phyloP scores from a whole-genome alignment of 2,329 filamentous ascomycete genomes.

The Xylariaceae sp. region DNA sequence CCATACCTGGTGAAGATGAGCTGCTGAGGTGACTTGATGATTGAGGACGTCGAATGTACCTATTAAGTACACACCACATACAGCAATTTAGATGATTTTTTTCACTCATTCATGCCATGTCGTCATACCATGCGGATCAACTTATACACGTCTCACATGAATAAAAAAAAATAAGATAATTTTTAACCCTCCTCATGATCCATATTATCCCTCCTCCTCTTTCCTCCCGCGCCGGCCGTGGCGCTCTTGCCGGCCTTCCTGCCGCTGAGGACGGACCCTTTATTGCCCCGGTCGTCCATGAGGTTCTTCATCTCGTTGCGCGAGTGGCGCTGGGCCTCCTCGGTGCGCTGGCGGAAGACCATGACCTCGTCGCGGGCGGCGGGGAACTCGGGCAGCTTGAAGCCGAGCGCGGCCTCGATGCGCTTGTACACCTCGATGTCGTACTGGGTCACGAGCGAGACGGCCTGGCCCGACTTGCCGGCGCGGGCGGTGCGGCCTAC shows the following conservation, averaged over 20 bases:
- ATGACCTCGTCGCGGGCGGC: conserved; percentile 78
- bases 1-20: too few species aligned
- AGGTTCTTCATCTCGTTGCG: conserved; percentile 76
- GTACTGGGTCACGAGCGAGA: conserved; percentile 81
- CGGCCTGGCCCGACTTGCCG: conserved; percentile 75
- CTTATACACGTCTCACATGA: too few species aligned
- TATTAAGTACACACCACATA: too few species aligned
- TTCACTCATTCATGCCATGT: too few species aligned
- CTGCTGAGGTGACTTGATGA: too few species aligned
- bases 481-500: conserved; percentile 85
- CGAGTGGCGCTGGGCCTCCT: conserved; percentile 77
- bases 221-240: conserved; percentile 17
- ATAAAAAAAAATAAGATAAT: background rate
- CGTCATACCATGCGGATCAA: too few species aligned
- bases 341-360: conserved; percentile 70
- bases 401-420: conserved; percentile 77
- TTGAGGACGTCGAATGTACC: too few species aligned
- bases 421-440: conserved; percentile 64
- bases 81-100: too few species aligned
- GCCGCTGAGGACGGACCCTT: conserved; percentile 42
- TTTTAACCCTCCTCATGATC: conserved; percentile 65
- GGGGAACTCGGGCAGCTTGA: conserved; percentile 65
- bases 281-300: conserved; percentile 61
- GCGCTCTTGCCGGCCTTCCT: conserved; percentile 36
- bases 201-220: conserved; percentile 55